Percentiles rank a stretch among this genome's conserved stretches.
These are phyloP conservation scores for Candida tunisiensis DNA, from an alignment of 1,139 yeast species.

Conservation along the genomic window DNA sequence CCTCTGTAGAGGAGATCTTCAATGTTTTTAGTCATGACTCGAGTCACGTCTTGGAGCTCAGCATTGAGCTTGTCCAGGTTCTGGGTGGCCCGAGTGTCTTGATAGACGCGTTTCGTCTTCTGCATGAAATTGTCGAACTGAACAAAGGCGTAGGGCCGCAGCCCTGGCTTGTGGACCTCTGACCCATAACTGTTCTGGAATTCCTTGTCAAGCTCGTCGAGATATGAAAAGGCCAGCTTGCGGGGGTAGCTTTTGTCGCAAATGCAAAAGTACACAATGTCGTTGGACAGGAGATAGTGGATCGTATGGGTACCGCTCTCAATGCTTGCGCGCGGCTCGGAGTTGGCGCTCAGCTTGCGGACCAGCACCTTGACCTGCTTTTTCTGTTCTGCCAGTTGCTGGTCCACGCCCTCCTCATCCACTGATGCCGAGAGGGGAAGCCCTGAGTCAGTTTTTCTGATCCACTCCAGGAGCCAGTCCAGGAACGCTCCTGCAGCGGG, in stretches of 20 bases:
- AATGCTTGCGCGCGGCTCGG: constrained; percentile 75
- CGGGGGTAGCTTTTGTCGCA: constrained; percentile 71
- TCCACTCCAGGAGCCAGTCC: neutral
- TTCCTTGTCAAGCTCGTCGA: constrained; percentile 68
- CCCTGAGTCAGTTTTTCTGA: constrained; percentile 19
- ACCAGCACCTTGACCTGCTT: constrained; percentile 69
- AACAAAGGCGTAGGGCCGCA: constrained; percentile 82
- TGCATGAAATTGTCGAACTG: constrained; percentile 71
- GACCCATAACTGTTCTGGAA: constrained; percentile 65
- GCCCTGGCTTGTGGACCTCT: constrained; percentile 43
- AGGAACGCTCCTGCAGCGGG: too few species aligned
- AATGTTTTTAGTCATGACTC: constrained; percentile 90
- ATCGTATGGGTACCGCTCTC: constrained; percentile 64
- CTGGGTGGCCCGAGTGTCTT: constrained; percentile 80
- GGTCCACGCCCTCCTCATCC: constrained; percentile 48
- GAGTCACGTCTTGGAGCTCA: constrained; percentile 84
- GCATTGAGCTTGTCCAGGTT: constrained; percentile 74
- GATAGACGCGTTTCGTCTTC: constrained; percentile 77
- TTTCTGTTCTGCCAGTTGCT: constrained; percentile 52
- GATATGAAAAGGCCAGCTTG: constrained; percentile 75
- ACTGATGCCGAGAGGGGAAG: constrained; percentile 88
- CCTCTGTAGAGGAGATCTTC: constrained; percentile 92
- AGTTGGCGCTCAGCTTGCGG: constrained; percentile 58
- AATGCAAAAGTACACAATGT: constrained; percentile 61
- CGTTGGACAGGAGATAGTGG: constrained; percentile 51